Base-by-base conservation (phyloP, 768 basidiomycete species). In the Clitopilus hobsonii region DNA sequence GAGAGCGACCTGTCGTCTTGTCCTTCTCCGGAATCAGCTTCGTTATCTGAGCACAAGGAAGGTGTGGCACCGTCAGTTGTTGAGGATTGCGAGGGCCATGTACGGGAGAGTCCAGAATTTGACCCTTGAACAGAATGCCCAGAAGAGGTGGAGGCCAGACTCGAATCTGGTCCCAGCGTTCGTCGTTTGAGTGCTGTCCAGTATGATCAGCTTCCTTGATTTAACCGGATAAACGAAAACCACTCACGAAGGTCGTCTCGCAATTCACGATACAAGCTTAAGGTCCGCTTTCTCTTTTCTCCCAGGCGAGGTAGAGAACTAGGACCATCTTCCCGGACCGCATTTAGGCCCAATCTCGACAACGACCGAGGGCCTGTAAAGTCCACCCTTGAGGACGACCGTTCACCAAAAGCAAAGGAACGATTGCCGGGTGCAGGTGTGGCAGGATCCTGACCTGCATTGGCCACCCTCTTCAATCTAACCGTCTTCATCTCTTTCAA, bases 401-500 rank as follows among this genome's bases (percentile, higher is more conserved):
- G 23, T 50, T 30, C 49, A 13, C 29, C 49, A n/a, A 27, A 50
- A 7, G 26, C 49, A 45, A 45, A 45, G 3, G 41, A 45, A 11
- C 22, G 41, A 23, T 18, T 45, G 22, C 41, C 11, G 41, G 41
- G 41, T 3, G n/a, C 41, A 45, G 41, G 41, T 18, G 41, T 45
- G 26, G 26, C 28, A 18, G 50, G 32, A 23, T 30, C 26, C 8
- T 28, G 50, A 16, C 13, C n/a, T 13, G 24, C 13, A 16, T 11
- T 29, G 26, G 28, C 20, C 22, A 86, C 82, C 66, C 81, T 89
- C 58, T 80, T 78, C 51, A 92, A 62, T 49, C 85, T 75, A 23
- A 84, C 86, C 1, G 80, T 86, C 74, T 90, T 91, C 77, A 92
- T 84, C 66, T 92, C 90, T 5, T 71, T 84, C 58, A 92, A 68